Evolutionary conservation across 495 filamentous ascomycete genomes (phyloP).

Genomic region (Hypomontagnella monticulosa): DNA sequence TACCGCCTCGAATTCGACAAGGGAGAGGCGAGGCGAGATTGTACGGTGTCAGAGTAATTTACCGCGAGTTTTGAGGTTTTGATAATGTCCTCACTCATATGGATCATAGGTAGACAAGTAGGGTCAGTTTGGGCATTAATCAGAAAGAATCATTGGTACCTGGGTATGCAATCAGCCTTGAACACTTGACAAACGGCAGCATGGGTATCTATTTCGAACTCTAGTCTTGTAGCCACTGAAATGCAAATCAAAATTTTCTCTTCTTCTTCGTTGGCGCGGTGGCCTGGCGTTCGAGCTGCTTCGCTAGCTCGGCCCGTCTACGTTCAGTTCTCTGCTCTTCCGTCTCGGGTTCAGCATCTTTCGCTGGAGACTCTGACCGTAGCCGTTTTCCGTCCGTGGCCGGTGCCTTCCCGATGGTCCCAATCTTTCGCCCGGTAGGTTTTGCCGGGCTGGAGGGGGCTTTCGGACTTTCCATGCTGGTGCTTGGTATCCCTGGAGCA

Average conservation of each 20-base stretch:
- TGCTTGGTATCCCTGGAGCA: slow-evolving; percentile 38
- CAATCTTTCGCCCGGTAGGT: slow-evolving; percentile 39
- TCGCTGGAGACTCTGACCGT: slow-evolving; percentile 19
- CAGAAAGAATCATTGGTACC: no score
- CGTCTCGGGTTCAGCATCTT: slow-evolving; percentile 34
- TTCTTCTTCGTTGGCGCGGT: slow-evolving; percentile 74
- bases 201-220: slow-evolving; percentile 30
- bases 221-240: neutral
- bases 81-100: no score
- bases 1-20: no score
- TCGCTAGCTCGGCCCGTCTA: slow-evolving; percentile 70
- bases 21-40: no score
- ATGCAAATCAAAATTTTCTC: slow-evolving; percentile 62
- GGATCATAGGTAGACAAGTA: no score
- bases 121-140: no score
- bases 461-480: slow-evolving; percentile 23
- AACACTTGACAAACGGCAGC: slow-evolving; percentile 8
- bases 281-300: slow-evolving; percentile 70
- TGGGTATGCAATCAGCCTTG: slow-evolving; percentile 1
- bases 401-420: slow-evolving; percentile 48
- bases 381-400: slow-evolving; percentile 32
- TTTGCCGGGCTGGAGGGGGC: slow-evolving; percentile 39
- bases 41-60: no score
- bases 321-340: slow-evolving; percentile 66
- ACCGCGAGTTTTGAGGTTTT: no score